Conservation (phyloP, 1,284 basidiomycete genomes). For the Boletellus deceptivus region DNA sequence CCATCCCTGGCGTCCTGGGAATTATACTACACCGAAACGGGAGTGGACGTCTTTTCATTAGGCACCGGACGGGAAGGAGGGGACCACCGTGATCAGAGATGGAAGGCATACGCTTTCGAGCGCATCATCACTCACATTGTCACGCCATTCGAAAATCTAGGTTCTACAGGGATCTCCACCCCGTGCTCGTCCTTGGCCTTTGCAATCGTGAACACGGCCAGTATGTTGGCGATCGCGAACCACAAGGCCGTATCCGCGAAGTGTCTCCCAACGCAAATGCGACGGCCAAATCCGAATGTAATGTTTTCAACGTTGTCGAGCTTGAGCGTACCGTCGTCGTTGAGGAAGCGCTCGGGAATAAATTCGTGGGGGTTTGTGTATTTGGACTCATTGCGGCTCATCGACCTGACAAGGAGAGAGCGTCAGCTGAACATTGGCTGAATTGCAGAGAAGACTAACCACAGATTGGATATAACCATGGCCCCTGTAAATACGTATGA, state of each 20-base stretch:
- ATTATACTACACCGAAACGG: constrained; percentile 22
- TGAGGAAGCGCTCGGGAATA: constrained; percentile 26
- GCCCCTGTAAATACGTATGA: constrained; percentile 12
- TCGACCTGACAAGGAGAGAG: constrained; percentile 15
- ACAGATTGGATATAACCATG: constrained; percentile 20
- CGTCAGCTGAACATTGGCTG: neutral
- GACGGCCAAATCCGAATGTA: constrained; percentile 24
- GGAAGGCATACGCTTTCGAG: neutral
- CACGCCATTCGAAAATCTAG: constrained; percentile 11
- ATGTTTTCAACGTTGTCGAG: constrained; percentile 5
- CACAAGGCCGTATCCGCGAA: constrained; percentile 20
- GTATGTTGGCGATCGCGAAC: constrained; percentile 16
- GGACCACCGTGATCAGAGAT: neutral
- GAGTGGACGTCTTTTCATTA: constrained; percentile 15
- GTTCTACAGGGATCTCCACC: constrained; percentile 22
- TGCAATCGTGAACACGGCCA: constrained; percentile 19
- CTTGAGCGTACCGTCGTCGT: constrained; percentile 15
- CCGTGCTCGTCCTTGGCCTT: constrained; percentile 21
- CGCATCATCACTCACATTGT: constrained; percentile 12
- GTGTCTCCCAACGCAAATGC: constrained; percentile 20
- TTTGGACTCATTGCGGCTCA: constrained; percentile 20
- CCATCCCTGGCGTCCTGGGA: constrained; percentile 13
- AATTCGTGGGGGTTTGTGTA: constrained; percentile 19
- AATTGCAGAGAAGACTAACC: constrained; percentile 9
- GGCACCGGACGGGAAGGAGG: neutral